Evolutionary conservation across 164 flowering plant species (phyloP).

Genomic region (Stephania japonica): DNA sequence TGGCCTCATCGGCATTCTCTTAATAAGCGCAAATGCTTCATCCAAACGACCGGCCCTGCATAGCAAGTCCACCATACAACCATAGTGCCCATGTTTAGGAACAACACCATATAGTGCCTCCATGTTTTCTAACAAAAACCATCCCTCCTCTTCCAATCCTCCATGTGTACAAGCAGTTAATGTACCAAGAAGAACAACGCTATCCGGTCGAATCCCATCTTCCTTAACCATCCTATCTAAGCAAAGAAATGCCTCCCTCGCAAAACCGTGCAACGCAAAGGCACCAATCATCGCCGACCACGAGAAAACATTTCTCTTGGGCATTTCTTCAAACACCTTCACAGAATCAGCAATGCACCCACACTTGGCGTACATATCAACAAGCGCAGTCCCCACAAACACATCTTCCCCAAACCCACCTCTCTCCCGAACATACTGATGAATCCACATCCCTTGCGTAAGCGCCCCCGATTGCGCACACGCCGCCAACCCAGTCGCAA

Average conservation of each 20-base stretch:
- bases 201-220: constrained; percentile 38
- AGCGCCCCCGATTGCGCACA: constrained; percentile 41
- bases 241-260: constrained; percentile 23
- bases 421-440: constrained; percentile 26
- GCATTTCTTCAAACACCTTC: constrained; percentile 33
- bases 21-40: constrained; percentile 31
- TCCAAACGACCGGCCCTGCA: constrained; percentile 39
- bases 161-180: constrained; percentile 41
- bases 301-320: constrained; percentile 28
- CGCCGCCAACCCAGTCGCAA: constrained; percentile 30
- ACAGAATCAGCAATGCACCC: constrained; percentile 38
- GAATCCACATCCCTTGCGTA: constrained; percentile 35
- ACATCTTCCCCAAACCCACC: constrained; percentile 18
- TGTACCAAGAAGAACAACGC: constrained; percentile 35
- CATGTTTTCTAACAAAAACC: constrained; percentile 31
- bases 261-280: constrained; percentile 32
- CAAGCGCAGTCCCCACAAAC: constrained; percentile 29
- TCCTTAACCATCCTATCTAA: constrained; percentile 28
- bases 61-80: constrained; percentile 47
- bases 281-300: constrained; percentile 45
- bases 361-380: constrained; percentile 51
- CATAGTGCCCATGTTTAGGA: constrained; percentile 41
- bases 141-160: constrained; percentile 33
- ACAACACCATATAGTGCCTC: constrained; percentile 22
- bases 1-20: constrained; percentile 45